A percentile compares a stretch with the other conserved stretches of the same genome.
Conservation (phyloP, 2,329 filamentous ascomycete genomes). For the Stagonosporopsis tanaceti region DNA sequence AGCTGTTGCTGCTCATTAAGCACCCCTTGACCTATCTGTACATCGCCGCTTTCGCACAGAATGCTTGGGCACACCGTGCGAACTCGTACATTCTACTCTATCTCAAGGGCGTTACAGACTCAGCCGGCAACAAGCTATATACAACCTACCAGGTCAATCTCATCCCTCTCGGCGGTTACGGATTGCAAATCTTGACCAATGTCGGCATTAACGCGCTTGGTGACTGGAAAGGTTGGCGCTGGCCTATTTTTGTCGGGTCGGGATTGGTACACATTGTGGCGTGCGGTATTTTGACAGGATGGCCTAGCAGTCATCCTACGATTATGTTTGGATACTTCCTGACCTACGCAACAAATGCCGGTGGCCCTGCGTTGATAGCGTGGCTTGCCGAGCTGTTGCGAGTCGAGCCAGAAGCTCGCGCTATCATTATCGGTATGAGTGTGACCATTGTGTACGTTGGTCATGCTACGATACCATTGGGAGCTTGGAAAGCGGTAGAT, state of each 20-base stretch:
- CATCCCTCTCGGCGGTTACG: constrained; percentile 23
- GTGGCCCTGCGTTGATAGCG: constrained; percentile 16
- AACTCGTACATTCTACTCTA: constrained; percentile 24
- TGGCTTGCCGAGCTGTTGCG: constrained; percentile 22
- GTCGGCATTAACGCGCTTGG: constrained; percentile 21
- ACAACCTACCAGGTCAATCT: constrained; percentile 23
- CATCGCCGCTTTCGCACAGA: constrained; percentile 19
- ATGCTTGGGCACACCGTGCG: constrained; percentile 23
- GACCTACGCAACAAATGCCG: constrained; percentile 19
- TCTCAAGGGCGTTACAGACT: constrained; percentile 15
- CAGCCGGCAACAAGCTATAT: constrained; percentile 14
- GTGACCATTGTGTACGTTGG: constrained; percentile 16
- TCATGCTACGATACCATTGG: constrained; percentile 22
- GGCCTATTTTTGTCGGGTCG: constrained; percentile 19
- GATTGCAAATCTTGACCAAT: constrained; percentile 11
- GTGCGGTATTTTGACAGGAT: constrained; percentile 16
- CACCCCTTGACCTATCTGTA: constrained; percentile 20
- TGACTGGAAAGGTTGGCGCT: constrained; percentile 22
- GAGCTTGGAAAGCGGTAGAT: constrained; percentile 16
- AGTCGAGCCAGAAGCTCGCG: constrained; percentile 21
- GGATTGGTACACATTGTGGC: constrained; percentile 8
- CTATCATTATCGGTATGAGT: constrained; percentile 19
- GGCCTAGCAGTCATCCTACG: constrained; percentile 7
- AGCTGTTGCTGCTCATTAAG: constrained; percentile 10
- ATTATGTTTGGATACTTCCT: constrained; percentile 25